Evolutionary conservation across 2,329 filamentous ascomycete genomes (phyloP).

Genomic region (Zymoseptoria crescenta): DNA sequence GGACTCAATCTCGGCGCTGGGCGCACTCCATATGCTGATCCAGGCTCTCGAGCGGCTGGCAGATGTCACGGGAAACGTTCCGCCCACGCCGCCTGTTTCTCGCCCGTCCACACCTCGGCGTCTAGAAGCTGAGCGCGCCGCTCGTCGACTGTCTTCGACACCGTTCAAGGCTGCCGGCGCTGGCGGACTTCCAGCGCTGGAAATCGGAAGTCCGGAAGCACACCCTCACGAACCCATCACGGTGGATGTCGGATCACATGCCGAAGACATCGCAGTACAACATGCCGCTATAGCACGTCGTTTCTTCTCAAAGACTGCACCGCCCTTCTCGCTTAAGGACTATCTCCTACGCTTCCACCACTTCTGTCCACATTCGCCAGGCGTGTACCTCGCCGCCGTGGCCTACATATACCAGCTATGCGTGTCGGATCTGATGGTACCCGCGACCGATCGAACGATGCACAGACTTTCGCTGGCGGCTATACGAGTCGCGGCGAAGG

Average conservation of each 20-base stretch:
- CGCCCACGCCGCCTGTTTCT: conserved; percentile 65
- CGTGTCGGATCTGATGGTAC: conserved; percentile 64
- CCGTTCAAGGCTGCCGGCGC: conserved; percentile 41
- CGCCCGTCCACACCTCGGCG: conserved; percentile 50
- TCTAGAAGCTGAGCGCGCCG: conserved; percentile 39
- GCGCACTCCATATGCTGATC: conserved; percentile 73
- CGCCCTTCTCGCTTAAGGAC: conserved; percentile 72
- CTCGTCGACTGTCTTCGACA: conserved; percentile 31
- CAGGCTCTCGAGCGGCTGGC: conserved; percentile 53
- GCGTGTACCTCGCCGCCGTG: conserved; percentile 83
- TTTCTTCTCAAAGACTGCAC: conserved; percentile 84
- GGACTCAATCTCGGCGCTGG: conserved; percentile 62
- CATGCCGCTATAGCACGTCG: conserved; percentile 81
- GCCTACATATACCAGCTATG: conserved; percentile 80
- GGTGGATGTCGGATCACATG: conserved; percentile 51
- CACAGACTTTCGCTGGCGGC: conserved; percentile 80
- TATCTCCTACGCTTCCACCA: conserved; percentile 82
- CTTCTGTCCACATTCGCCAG: conserved; percentile 89
- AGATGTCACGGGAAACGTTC: conserved; percentile 66
- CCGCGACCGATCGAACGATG: conserved; percentile 74
- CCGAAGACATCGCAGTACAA: conserved; percentile 66
- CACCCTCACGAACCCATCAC: conserved; percentile 40
- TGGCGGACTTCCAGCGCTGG: conserved; percentile 4
- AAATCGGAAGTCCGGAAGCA: conserved; percentile 41
- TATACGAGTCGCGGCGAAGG: conserved; percentile 84